phyloP scores from a whole-genome alignment of 805 yeast species.

The Kluyveromyces dobzhanskii region DNA sequence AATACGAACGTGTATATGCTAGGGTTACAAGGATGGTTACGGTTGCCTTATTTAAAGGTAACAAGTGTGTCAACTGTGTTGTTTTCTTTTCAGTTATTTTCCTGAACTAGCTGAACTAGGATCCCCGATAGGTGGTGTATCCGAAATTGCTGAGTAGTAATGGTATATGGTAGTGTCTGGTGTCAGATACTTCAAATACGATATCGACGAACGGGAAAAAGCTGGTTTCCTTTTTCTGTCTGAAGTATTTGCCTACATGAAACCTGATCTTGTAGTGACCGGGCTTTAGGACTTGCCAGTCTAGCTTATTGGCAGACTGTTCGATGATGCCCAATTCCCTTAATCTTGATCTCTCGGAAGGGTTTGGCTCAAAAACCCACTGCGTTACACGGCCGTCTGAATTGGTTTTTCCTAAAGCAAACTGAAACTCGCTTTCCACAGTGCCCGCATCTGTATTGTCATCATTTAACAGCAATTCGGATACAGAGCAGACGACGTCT shows the following conservation, averaged over 20 bases:
- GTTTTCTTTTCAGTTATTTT: too few species aligned
- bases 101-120: too few species aligned
- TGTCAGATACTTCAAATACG: constrained; percentile 54
- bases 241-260: constrained; percentile 62
- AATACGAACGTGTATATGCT: too few species aligned
- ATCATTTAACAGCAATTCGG: constrained; percentile 21
- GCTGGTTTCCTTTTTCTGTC: constrained; percentile 34
- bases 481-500: constrained; percentile 61
- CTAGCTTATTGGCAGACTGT: constrained; percentile 10
- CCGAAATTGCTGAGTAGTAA: constrained; percentile 76
- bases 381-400: constrained; percentile 68
- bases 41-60: too few species aligned
- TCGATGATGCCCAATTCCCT: constrained; percentile 28
- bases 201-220: constrained; percentile 89
- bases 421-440: constrained; percentile 34
- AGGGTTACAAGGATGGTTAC: too few species aligned
- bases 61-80: too few species aligned
- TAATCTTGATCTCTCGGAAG: constrained; percentile 8
- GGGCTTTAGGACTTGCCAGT: constrained; percentile 42
- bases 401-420: constrained; percentile 68
- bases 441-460: constrained; percentile 14
- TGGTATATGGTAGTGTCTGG: constrained; percentile 85
- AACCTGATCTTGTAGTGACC: constrained; percentile 74
- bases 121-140: constrained; percentile 86
- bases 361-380: constrained; percentile 49